Conservation (phyloP, 192 early-diverging fungal species). For the Linnemannia exigua region DNA sequence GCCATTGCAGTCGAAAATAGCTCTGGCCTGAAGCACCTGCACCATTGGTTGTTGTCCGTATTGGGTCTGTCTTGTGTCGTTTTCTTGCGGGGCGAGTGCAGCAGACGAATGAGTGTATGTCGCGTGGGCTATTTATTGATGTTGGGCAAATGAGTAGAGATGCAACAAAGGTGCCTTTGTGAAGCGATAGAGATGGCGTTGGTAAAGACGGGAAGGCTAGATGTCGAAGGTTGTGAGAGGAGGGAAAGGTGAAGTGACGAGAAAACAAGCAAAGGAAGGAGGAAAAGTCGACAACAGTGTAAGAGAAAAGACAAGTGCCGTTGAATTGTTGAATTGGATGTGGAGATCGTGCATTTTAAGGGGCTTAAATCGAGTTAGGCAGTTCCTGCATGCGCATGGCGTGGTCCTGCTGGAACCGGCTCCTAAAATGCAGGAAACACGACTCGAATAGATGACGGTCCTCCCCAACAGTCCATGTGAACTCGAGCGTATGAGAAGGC, state of each 20-base stretch:
- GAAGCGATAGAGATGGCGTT: background rate
- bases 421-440: conserved; percentile 58
- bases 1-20: conserved; percentile 70
- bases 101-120: background rate
- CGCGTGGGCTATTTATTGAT: background rate
- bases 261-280: background rate
- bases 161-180: background rate
- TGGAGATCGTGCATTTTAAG: background rate
- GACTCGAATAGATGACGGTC: conserved; percentile 63
- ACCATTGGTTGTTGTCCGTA: conserved; percentile 16
- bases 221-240: background rate
- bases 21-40: conserved; percentile 58
- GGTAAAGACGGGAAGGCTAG: background rate
- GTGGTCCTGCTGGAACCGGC: background rate
- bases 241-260: background rate
- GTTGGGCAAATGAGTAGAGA: background rate
- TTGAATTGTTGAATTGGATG: background rate
- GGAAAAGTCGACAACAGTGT: background rate
- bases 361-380: background rate
- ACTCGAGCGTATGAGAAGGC: conserved; percentile 2
- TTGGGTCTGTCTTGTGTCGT: background rate
- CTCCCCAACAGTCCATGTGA: conserved; percentile 61
- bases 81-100: background rate
- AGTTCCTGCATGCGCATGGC: background rate
- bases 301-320: background rate